Evolutionary conservation across 331 rosid species (phyloP), one percentile per base, ranked within the genome.

Genomic region (Cydonia oblonga): DNA sequence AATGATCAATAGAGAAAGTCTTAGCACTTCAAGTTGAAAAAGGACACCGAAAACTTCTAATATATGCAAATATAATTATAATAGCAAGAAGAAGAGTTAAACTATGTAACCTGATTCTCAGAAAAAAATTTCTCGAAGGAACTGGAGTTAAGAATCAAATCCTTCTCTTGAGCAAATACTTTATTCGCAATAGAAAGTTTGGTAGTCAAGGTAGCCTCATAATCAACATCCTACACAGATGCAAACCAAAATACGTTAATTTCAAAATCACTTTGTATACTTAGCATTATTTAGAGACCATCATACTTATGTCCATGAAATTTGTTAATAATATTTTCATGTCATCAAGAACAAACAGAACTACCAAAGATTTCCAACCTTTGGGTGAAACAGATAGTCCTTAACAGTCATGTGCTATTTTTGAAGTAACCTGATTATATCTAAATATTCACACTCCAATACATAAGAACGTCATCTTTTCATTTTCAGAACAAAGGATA

Each of bases 121-220:
- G 87, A 81, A 65, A 89, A 82, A 83, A 82, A 93, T 9, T 85
- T 79, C 84, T 79, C 86, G 64, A 89, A 93, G 75, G 95, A 85
- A 78, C 80, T 81, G 44, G 97, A 91, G 79, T 75, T 86, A 66
- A 93, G 86, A 75, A 88, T 84, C 71, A 60, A 81, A 76, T 89
- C 88, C 84, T 87, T 93, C 86, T 93, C 98, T 76, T 1, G 77
- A 73, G 65, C 38, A 75, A 93, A 93, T 57, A 91, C 33, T 80
- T 93, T 93, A 95, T 83, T 88, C 28, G 97, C 95, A 77, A 93
- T 88, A 26, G 96, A 81, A 75, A 91, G 89, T 81, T 93, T 93
- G 71, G 89, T 78, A 63, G 85, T 78, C 92, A 91, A 78, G 30
- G 96, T 84, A 76, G 96, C 96, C 78, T 91, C 98, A 72, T 93